Base-by-base conservation (phyloP, 495 filamentous ascomycete species). In the Penicillium verhagenii region DNA sequence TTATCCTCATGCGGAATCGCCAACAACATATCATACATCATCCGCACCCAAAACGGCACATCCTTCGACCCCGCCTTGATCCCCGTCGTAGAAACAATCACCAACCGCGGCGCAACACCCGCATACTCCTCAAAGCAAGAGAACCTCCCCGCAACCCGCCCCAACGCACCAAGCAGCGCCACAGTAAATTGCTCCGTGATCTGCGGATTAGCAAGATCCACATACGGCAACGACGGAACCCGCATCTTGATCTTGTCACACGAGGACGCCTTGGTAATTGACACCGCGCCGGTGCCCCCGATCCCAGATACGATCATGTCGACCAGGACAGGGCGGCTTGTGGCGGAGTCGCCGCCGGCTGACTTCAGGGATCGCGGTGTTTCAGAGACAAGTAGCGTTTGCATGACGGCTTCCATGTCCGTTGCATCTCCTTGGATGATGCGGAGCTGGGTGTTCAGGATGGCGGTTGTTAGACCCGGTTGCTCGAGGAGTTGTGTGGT, bases 401-500 rank as follows among this genome's bases (percentile, higher is more conserved):
- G 46, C 13, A 64, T 68, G 18, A 82, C 63, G 33, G 57, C 62
- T 23, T 63, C 51, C 23, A 65, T 23, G 58, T 78, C 67, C 56
- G 71, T 73, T 16, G 76, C 77, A 60, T 83, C 76, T 49, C 80
- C 80, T 51, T 76, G 40, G 21, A 76, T 47, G 50, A 81, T 68
- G 35, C 52, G 54, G 3, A 84, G 73, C 40, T 75, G 72, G 23
- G 56, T 44, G 16, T 62, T 47, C 13, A 78, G 58, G 14, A 62
- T 51, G 37, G 52, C 25, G 18, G 63, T 51, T 18, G 69, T 63
- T 42, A 81, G 57, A 25, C 66, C 71, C 9, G 57, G 60, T 52
- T 70, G 65, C 13, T 44, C 18, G 11, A 68, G 54, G 47, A 78
- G 64, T 31, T 74, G 61, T 16, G 65, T 63, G 52, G 61, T 67